Base-by-base conservation (phyloP, 139 green algal genomes). In the Zygnema circumcarinatum region DNA sequence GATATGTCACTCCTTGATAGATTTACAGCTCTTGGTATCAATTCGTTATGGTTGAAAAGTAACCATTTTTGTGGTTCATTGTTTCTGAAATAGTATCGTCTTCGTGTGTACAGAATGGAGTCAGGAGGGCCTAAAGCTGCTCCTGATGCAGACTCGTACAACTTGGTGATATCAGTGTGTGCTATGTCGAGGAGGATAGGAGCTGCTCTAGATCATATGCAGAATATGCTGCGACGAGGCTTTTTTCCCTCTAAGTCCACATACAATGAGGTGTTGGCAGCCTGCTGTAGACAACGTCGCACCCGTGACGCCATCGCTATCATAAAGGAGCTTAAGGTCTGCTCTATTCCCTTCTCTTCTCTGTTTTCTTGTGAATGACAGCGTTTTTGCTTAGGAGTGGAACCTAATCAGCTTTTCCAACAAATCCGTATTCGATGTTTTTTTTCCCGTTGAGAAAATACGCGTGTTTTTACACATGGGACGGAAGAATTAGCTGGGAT, bases 101-200 rank as follows among this genome's bases (percentile, higher is more conserved):
- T n/a, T n/a, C n/a, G n/a, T n/a, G n/a, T n/a, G n/a, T n/a, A 25
- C 75, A 83, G 75, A 25, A 83, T 86, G 79, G 79, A 86, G n/a
- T 32, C 20, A 33, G 16, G 68, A 0, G 76, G 0, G 0, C 36
- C 76, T 41, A 36, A 47, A 62, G 83, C 41, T 25, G 2, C 62
- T 38, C 83, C 83, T 0, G 83, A 88, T 0, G 83, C 22, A 0
- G 83, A 88, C 3, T 88, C 76, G 25, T 88, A 88, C 83, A 88
- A 79, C 31, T 16, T 0, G 1, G 74, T 88, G 39, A 25, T 88
- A 0, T 39, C 76, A 0, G 33, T 88, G n/a, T 87, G 29, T 42
- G 83, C 83, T 56, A 87, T 74, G 33, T 31, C 54, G 25, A 54
- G 75, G 74, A 35, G 83, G 2, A 31, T 54, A 76, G 38, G 25